A percentile compares a stretch with the other conserved stretches of the same genome.
These are phyloP conservation scores for Ophiostoma australiae DNA, from an alignment of 2,329 filamentous ascomycete genomes.

Conservation along the genomic window DNA sequence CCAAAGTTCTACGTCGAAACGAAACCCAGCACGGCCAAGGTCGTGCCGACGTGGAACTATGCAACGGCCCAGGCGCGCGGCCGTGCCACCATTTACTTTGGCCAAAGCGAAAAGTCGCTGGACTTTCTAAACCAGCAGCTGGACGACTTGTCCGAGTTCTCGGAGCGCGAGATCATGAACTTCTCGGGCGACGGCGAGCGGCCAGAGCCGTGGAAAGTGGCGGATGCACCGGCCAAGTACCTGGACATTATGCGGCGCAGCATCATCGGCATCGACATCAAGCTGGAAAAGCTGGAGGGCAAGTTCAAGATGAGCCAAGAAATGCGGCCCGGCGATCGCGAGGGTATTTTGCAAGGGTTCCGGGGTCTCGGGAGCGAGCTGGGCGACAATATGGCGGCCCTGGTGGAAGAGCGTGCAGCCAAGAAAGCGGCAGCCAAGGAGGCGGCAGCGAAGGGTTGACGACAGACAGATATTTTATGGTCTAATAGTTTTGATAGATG, in stretches of 20 bases:
- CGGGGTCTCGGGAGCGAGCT: constrained; percentile 34
- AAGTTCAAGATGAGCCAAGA: constrained; percentile 68
- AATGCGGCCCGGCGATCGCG: constrained; percentile 45
- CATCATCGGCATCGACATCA: constrained; percentile 58
- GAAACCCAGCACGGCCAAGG: constrained; percentile 59
- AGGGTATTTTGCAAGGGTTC: constrained; percentile 57
- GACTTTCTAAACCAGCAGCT: constrained; percentile 46
- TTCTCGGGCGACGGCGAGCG: constrained; percentile 39
- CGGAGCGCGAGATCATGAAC: constrained; percentile 54
- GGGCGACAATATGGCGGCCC: constrained; percentile 33
- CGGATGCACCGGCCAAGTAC: constrained; percentile 53
- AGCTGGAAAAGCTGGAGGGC: constrained; percentile 50
- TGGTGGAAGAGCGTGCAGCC: constrained; percentile 32
- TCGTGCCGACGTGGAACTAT: constrained; percentile 69
- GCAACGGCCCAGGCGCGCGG: constrained; percentile 61
- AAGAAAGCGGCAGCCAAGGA: neutral
- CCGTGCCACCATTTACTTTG: constrained; percentile 48
- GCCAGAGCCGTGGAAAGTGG: constrained; percentile 49
- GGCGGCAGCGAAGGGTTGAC: neutral
- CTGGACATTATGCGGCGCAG: constrained; percentile 53
- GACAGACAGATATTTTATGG: neutral
- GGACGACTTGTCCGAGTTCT: constrained; percentile 43
- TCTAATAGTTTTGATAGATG: neutral
- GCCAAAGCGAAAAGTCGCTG: constrained; percentile 36
- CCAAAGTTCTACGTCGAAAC: constrained; percentile 64